Evolutionary conservation across 164 flowering plant species (phyloP).

Genomic region (grape (Vitis vinifera)): ASM3070453v1 NC_081811.1:367501-368000

Average conservation of each 20-base stretch:
- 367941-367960: too few species aligned
- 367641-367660: constrained; percentile 1
- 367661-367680: neutral
- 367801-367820: constrained; percentile 63
- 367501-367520: too few species aligned
- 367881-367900: constrained; percentile 94
- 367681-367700: constrained; percentile 68
- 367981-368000: neutral
- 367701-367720: constrained; percentile 96
- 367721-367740: constrained; percentile 79
- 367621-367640: neutral
- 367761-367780: constrained; percentile 74
- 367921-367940: too few species aligned
- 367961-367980: too few species aligned
- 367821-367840: constrained; percentile 71
- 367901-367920: constrained; percentile 98
- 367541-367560: too few species aligned
- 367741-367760: constrained; percentile 73
- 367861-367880: constrained; percentile 96
- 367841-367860: constrained; percentile 73
- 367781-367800: constrained; percentile 71
- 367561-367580: constrained; percentile 76
- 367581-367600: constrained; percentile 91
- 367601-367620: constrained; percentile 98
- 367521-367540: too few species aligned